Percentiles rank a stretch among this genome's conserved stretches.
These are phyloP conservation scores for Phymatotrichopsis omnivora DNA, from an alignment of 2,329 filamentous ascomycete species.

Conservation along the genomic window DNA sequence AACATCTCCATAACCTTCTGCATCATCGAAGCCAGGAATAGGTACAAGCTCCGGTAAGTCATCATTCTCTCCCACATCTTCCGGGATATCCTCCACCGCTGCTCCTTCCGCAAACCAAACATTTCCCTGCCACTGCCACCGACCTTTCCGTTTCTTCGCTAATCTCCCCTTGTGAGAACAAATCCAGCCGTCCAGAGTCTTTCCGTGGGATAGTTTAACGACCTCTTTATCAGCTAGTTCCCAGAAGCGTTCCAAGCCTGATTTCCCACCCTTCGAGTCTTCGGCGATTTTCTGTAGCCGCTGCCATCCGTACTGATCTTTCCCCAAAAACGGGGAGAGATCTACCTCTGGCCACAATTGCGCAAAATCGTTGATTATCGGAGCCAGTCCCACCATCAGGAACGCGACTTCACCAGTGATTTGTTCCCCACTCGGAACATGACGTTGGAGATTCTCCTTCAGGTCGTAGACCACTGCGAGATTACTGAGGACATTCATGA, in stretches of 20 bases:
- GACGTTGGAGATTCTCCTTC: background rate
- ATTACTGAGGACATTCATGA: conserved; percentile 9
- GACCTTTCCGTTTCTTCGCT: conserved; percentile 8
- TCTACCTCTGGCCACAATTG: conserved; percentile 5
- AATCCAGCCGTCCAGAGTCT: conserved; percentile 1
- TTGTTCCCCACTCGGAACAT: background rate
- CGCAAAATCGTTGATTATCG: conserved; percentile 5
- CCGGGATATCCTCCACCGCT: background rate
- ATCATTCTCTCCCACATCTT: background rate
- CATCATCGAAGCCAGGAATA: conserved; percentile 12
- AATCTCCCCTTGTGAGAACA: background rate
- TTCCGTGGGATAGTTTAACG: background rate
- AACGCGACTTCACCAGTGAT: background rate
- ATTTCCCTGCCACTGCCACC: conserved; percentile 17
- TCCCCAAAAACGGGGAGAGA: background rate
- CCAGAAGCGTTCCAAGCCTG: conserved; percentile 9
- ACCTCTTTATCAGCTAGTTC: conserved; percentile 4
- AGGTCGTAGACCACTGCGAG: conserved; percentile 7
- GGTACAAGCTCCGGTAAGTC: conserved; percentile 6
- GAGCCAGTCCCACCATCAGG: background rate
- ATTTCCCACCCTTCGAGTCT: too few species aligned
- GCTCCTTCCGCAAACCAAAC: conserved; percentile 10
- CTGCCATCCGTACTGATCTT: background rate
- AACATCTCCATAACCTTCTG: conserved; percentile 12
- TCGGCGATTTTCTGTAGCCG: background rate